Conservation (phyloP, 2,329 filamentous ascomycete genomes). For the Cercospora sp. region DNA sequence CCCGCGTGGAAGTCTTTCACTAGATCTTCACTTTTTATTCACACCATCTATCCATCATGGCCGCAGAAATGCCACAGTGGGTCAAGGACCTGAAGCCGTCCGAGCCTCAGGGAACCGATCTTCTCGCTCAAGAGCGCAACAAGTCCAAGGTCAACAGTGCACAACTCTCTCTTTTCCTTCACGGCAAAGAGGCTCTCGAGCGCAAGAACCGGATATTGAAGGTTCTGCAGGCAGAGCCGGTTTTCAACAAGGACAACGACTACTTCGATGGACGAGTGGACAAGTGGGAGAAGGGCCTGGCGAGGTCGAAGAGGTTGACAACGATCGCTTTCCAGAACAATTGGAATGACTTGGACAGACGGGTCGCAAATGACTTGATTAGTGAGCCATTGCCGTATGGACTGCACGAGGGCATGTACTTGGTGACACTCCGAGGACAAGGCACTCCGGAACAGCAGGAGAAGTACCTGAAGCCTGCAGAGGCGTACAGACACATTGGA, state of each 20-base stretch:
- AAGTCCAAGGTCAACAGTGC: conserved; percentile 67
- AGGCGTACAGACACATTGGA: conserved; percentile 70
- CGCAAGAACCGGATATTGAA: conserved; percentile 61
- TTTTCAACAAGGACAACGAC: conserved; percentile 78
- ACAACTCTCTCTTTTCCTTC: conserved; percentile 67
- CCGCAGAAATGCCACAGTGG: conserved; percentile 57
- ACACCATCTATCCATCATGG: conserved; percentile 24
- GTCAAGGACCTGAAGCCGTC: conserved; percentile 67
- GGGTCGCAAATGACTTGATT: conserved; percentile 66
- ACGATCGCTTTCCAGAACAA: conserved; percentile 66
- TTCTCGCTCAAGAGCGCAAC: conserved; percentile 67
- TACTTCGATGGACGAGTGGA: conserved; percentile 71
- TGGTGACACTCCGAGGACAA: conserved; percentile 70
- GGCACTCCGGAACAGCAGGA: conserved; percentile 72
- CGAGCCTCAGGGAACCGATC: conserved; percentile 66
- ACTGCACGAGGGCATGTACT: conserved; percentile 70
- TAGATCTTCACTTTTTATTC: not conserved
- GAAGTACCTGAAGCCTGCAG: conserved; percentile 67
- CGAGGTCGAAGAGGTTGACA: conserved; percentile 67
- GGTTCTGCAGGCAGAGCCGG: conserved; percentile 65
- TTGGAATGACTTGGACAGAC: conserved; percentile 66
- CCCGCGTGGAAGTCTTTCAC: not conserved
- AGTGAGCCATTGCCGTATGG: conserved; percentile 73
- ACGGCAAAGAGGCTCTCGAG: conserved; percentile 64
- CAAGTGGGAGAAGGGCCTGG: conserved; percentile 68